Base-by-base conservation (phyloP, 2,329 filamentous ascomycete genomes). In the Colletotrichum liaoningense region DNA sequence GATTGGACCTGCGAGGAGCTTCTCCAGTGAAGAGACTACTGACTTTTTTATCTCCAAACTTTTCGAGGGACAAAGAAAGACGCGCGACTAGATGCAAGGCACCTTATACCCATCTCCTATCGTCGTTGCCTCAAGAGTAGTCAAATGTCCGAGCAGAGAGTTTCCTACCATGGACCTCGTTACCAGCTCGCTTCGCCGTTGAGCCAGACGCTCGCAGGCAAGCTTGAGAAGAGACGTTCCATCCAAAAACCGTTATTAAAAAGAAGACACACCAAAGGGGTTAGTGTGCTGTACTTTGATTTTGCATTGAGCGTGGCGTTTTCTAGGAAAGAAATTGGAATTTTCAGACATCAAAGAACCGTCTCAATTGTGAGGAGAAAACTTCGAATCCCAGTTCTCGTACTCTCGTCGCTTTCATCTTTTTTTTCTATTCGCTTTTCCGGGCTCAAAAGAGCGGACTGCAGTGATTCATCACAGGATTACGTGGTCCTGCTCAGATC, bases 1-100 rank as follows among this genome's bases (percentile, higher is more conserved):
- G 97, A 99, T 84, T 99, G 97, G 97, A 97, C 95, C 46, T 98
- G 95, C 85, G 97, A 98, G 85, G 97, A 99, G 85, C 88, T 98
- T 76, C 89, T 98, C 68, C 89, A 91, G 83, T 91, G 63, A 67
- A 57, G 63, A 58, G 33, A 71, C 52, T 6, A 19, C 33, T 69
- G 65, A 54, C 65, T 69, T 68, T 59, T 35, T 35, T 46, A 14
- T 35, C 64, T 49, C 26, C 42, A n/a, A 49, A 49, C 19, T n/a
- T 55, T 54, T 46, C 38, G 62, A 49, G 57, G 57, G 60, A 55
- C 62, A 57, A 33, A 59, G 59, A 73, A 42, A 63, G 42, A 63
- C 28, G 42, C 24, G 66, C 65, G 73, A 75, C 73, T 69, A 66
- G 73, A 69, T 67, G 62, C 65, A 70, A 73, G 70, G 66, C 70